Evolutionary conservation across 192 early-diverging fungal genomes (phyloP).

Genomic region (Backusella sp.): DNA sequence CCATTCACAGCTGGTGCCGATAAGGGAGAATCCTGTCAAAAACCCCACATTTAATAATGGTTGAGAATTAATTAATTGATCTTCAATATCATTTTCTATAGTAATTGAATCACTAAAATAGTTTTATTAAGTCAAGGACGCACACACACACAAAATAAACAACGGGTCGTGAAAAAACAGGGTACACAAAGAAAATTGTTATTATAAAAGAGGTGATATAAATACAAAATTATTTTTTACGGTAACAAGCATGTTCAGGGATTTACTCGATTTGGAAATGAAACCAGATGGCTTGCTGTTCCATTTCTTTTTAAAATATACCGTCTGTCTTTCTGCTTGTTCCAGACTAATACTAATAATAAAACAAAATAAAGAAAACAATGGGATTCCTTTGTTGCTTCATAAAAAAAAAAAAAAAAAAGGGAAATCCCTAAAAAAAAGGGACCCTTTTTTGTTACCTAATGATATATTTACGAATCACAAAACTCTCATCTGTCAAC

Average conservation of each 20-base stretch:
- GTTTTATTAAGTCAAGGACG: not conserved
- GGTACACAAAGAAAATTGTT: not conserved
- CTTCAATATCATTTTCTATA: not conserved
- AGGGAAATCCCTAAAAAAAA: too few relatives aligned
- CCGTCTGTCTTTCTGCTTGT: conserved; percentile 38
- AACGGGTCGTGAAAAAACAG: not conserved
- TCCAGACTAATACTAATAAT: conserved; percentile 23
- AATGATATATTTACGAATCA: conserved; percentile 34
- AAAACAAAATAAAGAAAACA: not conserved
- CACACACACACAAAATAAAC: not conserved
- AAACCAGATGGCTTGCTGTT: conserved; percentile 9
- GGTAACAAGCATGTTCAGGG: not conserved
- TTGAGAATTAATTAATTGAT: not conserved
- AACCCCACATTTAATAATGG: not conserved
- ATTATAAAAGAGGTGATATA: not conserved
- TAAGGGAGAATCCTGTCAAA: not conserved
- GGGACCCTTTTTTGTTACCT: conserved; percentile 24
- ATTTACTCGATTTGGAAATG: not conserved
- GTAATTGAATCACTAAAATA: not conserved
- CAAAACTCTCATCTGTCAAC: conserved; percentile 18
- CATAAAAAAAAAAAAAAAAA: not conserved
- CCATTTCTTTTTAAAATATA: conserved; percentile 36
- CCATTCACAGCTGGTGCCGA: not conserved
- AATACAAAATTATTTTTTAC: not conserved
- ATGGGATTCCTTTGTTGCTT: not conserved